phyloP scores from a whole-genome alignment of 2,329 filamentous ascomycete species.

The Exophiala mesophila region DNA sequence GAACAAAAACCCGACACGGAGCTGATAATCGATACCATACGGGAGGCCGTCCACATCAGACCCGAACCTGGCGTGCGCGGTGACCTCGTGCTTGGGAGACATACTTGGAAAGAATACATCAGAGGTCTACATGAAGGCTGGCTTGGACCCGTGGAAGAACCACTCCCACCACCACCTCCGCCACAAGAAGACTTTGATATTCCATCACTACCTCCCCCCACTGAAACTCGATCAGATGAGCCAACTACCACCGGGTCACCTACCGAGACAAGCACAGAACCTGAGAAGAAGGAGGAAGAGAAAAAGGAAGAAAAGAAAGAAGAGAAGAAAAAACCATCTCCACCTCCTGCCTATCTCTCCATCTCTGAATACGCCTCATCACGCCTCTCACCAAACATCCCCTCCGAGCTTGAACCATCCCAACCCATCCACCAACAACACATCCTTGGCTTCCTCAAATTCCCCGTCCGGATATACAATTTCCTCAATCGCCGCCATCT shows the following conservation, averaged over 20 bases:
- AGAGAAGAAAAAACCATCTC: slow-evolving; percentile 49
- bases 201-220: slow-evolving; percentile 28
- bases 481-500: slow-evolving; percentile 77
- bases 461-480: slow-evolving; percentile 76
- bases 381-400: slow-evolving; percentile 59
- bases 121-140: slow-evolving; percentile 92
- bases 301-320: slow-evolving; percentile 45
- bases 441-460: slow-evolving; percentile 87
- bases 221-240: slow-evolving; percentile 29
- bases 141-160: slow-evolving; percentile 75
- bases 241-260: slow-evolving; percentile 19
- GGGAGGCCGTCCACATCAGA: slow-evolving; percentile 61
- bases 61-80: slow-evolving; percentile 71
- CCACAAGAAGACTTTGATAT: slow-evolving; percentile 18
- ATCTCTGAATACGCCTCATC: slow-evolving; percentile 66
- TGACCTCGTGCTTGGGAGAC: slow-evolving; percentile 82
- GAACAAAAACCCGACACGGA: slow-evolving; percentile 52
- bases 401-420: slow-evolving; percentile 67
- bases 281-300: slow-evolving; percentile 44
- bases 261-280: slow-evolving; percentile 23
- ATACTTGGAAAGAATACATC: slow-evolving; percentile 97
- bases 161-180: slow-evolving; percentile 32
- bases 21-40: slow-evolving; percentile 57
- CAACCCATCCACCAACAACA: slow-evolving; percentile 75
- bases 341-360: slow-evolving; percentile 69